Conservation (phyloP, 768 basidiomycete species). For the Kwoniella sp. region DNA sequence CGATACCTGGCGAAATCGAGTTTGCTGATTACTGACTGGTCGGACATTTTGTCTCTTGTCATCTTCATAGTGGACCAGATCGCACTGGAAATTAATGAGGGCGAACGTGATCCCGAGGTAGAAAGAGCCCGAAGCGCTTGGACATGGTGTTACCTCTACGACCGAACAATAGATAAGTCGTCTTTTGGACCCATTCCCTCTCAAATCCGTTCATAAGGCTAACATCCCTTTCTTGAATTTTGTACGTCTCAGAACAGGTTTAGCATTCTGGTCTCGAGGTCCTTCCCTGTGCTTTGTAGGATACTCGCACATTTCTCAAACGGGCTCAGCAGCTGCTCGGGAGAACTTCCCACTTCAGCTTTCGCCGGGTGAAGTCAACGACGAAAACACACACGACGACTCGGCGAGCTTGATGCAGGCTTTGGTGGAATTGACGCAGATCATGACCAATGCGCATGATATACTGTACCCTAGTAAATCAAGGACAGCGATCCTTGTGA, state of each 20-base stretch:
- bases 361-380: slow-evolving; percentile 22
- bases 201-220: too few relatives aligned
- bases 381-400: slow-evolving; percentile 31
- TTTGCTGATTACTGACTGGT: too few relatives aligned
- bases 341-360: slow-evolving; percentile 49
- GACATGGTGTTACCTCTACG: slow-evolving; percentile 52
- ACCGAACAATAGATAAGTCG: slow-evolving; percentile 45
- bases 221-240: slow-evolving; percentile 7
- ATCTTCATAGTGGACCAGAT: slow-evolving; percentile 33
- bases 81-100: slow-evolving; percentile 38
- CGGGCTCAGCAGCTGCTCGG: slow-evolving; percentile 46
- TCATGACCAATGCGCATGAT: slow-evolving; percentile 55
- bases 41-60: not conserved
- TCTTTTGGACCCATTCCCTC: too few relatives aligned
- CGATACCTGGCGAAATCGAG: too few relatives aligned
- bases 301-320: slow-evolving; percentile 49
- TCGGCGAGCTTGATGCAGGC: slow-evolving; percentile 45
- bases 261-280: slow-evolving; percentile 53
- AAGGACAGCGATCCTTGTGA: slow-evolving; percentile 42
- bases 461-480: slow-evolving; percentile 48
- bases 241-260: slow-evolving; percentile 47
- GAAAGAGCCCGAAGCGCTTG: slow-evolving; percentile 46
- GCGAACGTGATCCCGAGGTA: slow-evolving; percentile 26
- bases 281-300: slow-evolving; percentile 49
- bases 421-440: slow-evolving; percentile 49